Base-by-base conservation (phyloP, 345 rosid genomes). In the Aethionema arabicum region DNA sequence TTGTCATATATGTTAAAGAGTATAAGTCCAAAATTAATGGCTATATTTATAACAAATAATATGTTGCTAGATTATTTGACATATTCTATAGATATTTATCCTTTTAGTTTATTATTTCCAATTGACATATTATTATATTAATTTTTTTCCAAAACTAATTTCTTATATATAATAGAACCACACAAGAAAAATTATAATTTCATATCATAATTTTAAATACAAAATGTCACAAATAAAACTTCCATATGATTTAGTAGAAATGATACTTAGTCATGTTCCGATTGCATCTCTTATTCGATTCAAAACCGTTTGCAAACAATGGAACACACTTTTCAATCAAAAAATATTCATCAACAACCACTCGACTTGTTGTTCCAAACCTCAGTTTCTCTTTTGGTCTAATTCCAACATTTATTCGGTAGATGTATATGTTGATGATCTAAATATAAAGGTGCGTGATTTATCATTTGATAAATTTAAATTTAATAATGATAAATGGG, bases 221-320 rank as follows among this genome's bases (percentile, higher is more conserved):
- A 21, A 21, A 21, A 21, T 21, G 27, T 21, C 27, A 21, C 27
- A 21, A 21, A 2, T 21, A 21, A 21, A 1, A 21, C 12, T 59
- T 16, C 64, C 53, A 1, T 32, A 41, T 41, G 65, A 61, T 4
- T 36, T 47, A 43, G 65, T 32, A 7, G 65, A 47, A 61, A 32
- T 33, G 21, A 47, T 47, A 33, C 27, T 21, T 5, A 32, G 44
- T 33, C 36, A 32, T 5, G 10, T 61, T 46, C 65, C 54, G 45
- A 3, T 21, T 33, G 15, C 12, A 27, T 7, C 33, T 21, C 27
- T 47, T 4, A 11, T n/a, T 45, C 53, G 43, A 11, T 61, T 61
- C 35, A 61, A 16, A 10, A 15, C 12, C 7, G 65, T 61, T 33
- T 61, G 65, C 40, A 61, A 61, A 61, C 45, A 40, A 7, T 61